Evolutionary conservation across 148 eudicot genomes (phyloP).

Genomic region (Rhododendron kiyosumense): DNA sequence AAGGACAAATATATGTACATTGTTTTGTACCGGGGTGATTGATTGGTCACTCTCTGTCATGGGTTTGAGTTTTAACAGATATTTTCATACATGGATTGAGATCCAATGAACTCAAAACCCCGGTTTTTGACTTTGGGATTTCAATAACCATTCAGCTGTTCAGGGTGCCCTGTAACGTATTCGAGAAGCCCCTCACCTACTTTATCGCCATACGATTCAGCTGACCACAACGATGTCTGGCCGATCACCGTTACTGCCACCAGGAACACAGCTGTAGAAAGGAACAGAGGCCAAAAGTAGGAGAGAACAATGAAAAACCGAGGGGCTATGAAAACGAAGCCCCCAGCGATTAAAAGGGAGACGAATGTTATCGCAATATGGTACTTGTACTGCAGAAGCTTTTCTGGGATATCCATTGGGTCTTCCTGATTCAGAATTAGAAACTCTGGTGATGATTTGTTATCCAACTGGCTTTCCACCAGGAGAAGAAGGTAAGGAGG

Average conservation of each 20-base stretch:
- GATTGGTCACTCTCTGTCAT: not conserved
- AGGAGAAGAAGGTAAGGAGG: not conserved
- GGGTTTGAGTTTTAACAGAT: not conserved
- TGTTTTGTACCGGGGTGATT: not conserved
- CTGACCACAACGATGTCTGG: slow-evolving; percentile 3
- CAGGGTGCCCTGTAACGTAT: slow-evolving; percentile 20
- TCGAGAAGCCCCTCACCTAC: slow-evolving; percentile 27
- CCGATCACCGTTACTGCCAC: slow-evolving; percentile 17
- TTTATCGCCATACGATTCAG: slow-evolving; percentile 16
- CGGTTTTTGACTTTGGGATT: not conserved
- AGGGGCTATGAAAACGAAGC: slow-evolving; percentile 8
- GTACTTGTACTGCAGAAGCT: slow-evolving; percentile 23
- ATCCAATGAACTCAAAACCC: not conserved
- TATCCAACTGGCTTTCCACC: not conserved
- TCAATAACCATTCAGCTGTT: slow-evolving; percentile 12
- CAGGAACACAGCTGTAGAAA: slow-evolving; percentile 29
- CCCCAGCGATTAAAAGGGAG: slow-evolving; percentile 10
- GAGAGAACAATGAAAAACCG: slow-evolving; percentile 15
- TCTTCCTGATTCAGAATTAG: not conserved
- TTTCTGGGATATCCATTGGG: slow-evolving; percentile 26
- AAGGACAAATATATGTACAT: not conserved
- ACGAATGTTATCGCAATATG: slow-evolving; percentile 14
- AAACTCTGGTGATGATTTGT: not conserved
- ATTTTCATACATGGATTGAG: not conserved
- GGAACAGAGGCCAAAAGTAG: slow-evolving; percentile 39